phyloP scores from a whole-genome alignment of 1,284 basidiomycete species.

The Cryptococcus jaspeensis region DNA sequence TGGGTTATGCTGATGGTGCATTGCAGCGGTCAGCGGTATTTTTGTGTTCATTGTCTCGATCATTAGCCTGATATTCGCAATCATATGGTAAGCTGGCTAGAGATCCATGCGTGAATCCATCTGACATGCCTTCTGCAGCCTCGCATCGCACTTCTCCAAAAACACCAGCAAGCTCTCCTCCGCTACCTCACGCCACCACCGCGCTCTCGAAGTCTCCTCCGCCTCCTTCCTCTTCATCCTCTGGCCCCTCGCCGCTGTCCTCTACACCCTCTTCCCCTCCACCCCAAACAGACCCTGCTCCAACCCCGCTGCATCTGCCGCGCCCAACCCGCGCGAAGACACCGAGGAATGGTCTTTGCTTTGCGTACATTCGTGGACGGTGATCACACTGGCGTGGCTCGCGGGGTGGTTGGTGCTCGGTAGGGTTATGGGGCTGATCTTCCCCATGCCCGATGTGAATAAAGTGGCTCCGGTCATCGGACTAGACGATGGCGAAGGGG shows the following conservation, averaged over 20 bases:
- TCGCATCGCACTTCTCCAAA: conserved; percentile 13
- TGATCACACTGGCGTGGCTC: conserved; percentile 30
- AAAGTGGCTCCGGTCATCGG: no score
- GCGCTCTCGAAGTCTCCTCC: conserved; percentile 29
- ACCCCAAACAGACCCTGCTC: conserved; percentile 33
- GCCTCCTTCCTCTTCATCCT: conserved; percentile 29
- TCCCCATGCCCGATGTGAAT: conserved; percentile 30
- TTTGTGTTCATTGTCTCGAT: conserved; percentile 21
- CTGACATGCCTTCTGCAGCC: conserved; percentile 9
- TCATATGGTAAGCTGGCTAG: conserved; percentile 21
- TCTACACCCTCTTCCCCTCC: conserved; percentile 38
- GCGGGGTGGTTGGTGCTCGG: conserved; percentile 31
- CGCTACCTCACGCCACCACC: conserved; percentile 6
- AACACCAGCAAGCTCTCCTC: background rate
- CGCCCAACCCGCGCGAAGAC: conserved; percentile 17
- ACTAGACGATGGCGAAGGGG: background rate
- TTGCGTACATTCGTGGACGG: conserved; percentile 24
- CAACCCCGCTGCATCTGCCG: conserved; percentile 25
- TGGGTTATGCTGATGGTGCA: background rate
- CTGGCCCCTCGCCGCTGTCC: conserved; percentile 39
- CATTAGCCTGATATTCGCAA: conserved; percentile 16
- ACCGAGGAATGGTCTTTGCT: conserved; percentile 11
- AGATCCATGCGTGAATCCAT: background rate
- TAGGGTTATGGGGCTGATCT: conserved; percentile 33
- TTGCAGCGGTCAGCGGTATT: conserved; percentile 11